Percentiles rank a stretch among this genome's conserved stretches.
phyloP scores from a whole-genome alignment of 768 basidiomycete genomes.

The Auriculariales sp. region DNA sequence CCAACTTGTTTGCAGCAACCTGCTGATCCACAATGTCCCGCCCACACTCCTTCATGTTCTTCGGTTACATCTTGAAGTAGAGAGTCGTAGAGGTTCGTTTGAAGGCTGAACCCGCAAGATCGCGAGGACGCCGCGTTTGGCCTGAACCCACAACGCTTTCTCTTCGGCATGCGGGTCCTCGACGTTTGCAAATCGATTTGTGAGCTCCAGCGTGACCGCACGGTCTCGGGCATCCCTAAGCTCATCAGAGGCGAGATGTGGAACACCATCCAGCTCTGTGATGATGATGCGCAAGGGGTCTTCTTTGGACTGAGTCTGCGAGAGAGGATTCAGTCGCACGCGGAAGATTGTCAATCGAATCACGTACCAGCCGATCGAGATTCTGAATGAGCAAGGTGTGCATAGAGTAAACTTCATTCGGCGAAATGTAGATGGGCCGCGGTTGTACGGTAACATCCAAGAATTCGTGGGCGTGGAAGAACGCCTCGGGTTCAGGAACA shows the following conservation, averaged over 20 bases:
- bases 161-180: conserved; percentile 81
- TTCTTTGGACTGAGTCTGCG: conserved; percentile 48
- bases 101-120: conserved; percentile 91
- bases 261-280: conserved; percentile 79
- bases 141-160: conserved; percentile 92
- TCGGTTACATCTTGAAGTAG: conserved; percentile 74
- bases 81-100: conserved; percentile 77
- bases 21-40: conserved; percentile 71
- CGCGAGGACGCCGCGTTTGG: conserved; percentile 87
- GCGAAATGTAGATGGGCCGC: conserved; percentile 91
- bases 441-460: conserved; percentile 88
- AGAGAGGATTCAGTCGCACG: conserved; percentile 2
- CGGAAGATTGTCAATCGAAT: conserved; percentile 15
- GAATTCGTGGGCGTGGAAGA: conserved; percentile 90
- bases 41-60: conserved; percentile 78
- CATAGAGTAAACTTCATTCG: conserved; percentile 90
- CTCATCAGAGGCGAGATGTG: conserved; percentile 60
- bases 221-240: conserved; percentile 74
- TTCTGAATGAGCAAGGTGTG: conserved; percentile 66
- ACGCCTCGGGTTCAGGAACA: conserved; percentile 78
- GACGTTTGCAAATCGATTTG: conserved; percentile 79
- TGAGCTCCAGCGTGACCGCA: conserved; percentile 79
- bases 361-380: conserved; percentile 54
- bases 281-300: conserved; percentile 72
- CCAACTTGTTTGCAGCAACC: too few species aligned